A percentile compares a stretch with the other conserved stretches of the same genome.
Evolutionary conservation across 306 rosid genomes (phyloP).

Genomic region (Geum urbanum): DNA sequence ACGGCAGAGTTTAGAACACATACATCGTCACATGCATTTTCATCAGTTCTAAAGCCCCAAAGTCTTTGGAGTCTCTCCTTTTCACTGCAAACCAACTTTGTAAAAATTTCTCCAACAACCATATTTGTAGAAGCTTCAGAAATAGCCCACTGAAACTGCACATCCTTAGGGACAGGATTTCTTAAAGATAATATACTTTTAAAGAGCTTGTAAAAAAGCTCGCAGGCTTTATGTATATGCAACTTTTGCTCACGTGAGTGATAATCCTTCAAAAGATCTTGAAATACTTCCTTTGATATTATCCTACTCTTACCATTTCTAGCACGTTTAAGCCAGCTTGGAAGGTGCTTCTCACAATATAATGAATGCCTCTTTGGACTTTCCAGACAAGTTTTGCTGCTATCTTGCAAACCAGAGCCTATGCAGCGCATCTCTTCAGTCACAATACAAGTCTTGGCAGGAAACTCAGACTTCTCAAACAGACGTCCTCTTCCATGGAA

Average conservation of each 20-base stretch:
- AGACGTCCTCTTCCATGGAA: constrained; percentile 35
- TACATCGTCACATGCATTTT: constrained; percentile 35
- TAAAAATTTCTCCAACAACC: constrained; percentile 57
- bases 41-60: constrained; percentile 79
- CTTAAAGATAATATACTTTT: constrained; percentile 88
- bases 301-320: constrained; percentile 97
- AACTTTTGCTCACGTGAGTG: constrained; percentile 57
- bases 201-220: constrained; percentile 87
- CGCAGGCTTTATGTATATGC: constrained; percentile 82
- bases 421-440: constrained; percentile 51
- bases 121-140: constrained; percentile 79
- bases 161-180: constrained; percentile 90
- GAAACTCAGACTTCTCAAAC: constrained; percentile 39
- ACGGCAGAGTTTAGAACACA: constrained; percentile 27
- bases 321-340: constrained; percentile 99
- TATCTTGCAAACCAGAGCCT: constrained; percentile 60
- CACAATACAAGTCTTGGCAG: constrained; percentile 38
- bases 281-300: constrained; percentile 82
- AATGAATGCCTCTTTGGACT: constrained; percentile 69
- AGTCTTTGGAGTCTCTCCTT: constrained; percentile 60
- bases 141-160: constrained; percentile 95
- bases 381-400: constrained; percentile 65
- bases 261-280: constrained; percentile 78
- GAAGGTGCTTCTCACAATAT: constrained; percentile 89
- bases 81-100: constrained; percentile 68